Base-by-base conservation (phyloP, 2,329 filamentous ascomycete genomes). In the Parastagonospora avenae region DNA sequence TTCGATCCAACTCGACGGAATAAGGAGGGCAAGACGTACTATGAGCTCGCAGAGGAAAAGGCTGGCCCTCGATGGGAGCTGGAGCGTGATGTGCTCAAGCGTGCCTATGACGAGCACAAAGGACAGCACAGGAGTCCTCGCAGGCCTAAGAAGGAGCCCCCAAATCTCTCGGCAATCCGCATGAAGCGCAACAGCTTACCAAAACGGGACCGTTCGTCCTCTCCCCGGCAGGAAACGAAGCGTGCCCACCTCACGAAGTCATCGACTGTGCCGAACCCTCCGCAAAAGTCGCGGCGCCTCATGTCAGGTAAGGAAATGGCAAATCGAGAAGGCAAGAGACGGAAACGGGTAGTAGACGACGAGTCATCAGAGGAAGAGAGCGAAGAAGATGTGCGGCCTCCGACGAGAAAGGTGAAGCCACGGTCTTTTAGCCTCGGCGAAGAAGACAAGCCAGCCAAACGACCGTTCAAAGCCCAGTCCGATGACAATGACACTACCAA, bases 21-120 rank as follows among this genome's bases (percentile, higher is more conserved):
- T 24, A 87, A 86, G 60, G 86, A 87, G 60, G 90, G 90, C 16
- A 85, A 90, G 63, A 88, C 90, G 0, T 99, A 97, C 72, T 89
- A 86, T 64, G 92, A 99, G 58, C 86, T 97, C 54, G 91, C 94
- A 2, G 85, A 88, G 62, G 86, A 91, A 41, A 86, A 91, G 35
- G 86, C 87, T 59, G 93, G 94, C 0, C 90, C 92, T 7, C 89
- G 91, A 53, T 97, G 92, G 91, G 88, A 93, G 70, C 87, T 93
- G 55, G 94, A 99, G 71, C 87, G 89, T 57, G 84, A 91, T 37
- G 78, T 95, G 48, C 74, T 99, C 42, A 92, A 92, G 70, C 82
- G 86, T 33, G 85, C 89, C 3, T 92, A 86, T 59, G 87, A 92
- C 50, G 82, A 83, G 28, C 85, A 64, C 40, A 64, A 59, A 12